phyloP scores from a whole-genome alignment of 2,329 filamentous ascomycete genomes.

The Chalaropsis thielavioides region DNA sequence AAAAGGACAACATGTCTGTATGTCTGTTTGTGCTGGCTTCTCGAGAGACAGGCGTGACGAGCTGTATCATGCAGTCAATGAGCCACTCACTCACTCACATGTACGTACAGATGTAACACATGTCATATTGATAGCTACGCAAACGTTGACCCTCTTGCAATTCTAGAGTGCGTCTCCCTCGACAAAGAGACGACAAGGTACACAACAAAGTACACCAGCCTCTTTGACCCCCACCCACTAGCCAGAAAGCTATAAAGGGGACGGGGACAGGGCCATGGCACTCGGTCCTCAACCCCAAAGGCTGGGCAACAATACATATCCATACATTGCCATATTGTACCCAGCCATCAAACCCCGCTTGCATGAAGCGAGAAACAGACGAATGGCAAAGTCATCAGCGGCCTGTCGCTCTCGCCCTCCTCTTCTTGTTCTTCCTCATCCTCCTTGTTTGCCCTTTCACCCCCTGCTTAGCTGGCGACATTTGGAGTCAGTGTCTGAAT shows the following conservation, averaged over 20 bases:
- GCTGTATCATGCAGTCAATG: too few relatives aligned
- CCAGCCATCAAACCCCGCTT: conserved; percentile 5
- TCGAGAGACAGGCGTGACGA: too few relatives aligned
- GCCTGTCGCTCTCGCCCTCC: too few relatives aligned
- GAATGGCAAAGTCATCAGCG: background rate
- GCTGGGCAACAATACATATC: background rate
- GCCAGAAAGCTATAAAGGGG: background rate
- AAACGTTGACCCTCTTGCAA: too few relatives aligned
- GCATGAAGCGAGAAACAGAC: background rate
- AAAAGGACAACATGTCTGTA: background rate
- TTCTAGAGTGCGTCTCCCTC: too few relatives aligned
- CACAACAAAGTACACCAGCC: background rate
- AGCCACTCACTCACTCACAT: too few relatives aligned
- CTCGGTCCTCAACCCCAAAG: background rate
- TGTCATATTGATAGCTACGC: too few relatives aligned
- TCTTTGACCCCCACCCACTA: background rate
- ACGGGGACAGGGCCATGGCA: background rate
- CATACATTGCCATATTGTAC: background rate
- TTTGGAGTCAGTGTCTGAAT: background rate
- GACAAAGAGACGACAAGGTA: background rate
- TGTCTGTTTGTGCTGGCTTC: too few relatives aligned
- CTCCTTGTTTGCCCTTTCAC: background rate
- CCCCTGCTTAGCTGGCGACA: background rate
- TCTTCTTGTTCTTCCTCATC: too few relatives aligned
- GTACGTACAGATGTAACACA: too few relatives aligned